A percentile compares a stretch with the other conserved stretches of the same genome.
Evolutionary conservation across 106 monocot species (phyloP).

Genomic region (Posidonia australis): DNA sequence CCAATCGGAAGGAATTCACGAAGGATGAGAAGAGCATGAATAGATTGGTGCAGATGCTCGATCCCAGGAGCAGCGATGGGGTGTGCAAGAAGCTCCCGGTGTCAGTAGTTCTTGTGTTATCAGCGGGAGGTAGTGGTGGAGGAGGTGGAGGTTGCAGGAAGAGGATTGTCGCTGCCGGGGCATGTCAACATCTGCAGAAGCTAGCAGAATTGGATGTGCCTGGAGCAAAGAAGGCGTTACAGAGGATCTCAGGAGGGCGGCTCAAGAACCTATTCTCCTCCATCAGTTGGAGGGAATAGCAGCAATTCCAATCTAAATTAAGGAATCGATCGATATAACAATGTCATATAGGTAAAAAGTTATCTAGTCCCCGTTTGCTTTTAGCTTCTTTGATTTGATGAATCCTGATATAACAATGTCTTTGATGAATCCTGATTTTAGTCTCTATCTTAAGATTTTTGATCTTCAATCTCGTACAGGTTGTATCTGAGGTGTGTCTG

Average conservation of each 20-base stretch:
- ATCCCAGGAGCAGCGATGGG: conserved; percentile 34
- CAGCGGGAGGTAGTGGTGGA: background rate
- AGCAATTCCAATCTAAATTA: background rate
- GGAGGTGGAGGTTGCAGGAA: conserved; percentile 41
- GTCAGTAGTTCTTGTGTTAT: conserved; percentile 30
- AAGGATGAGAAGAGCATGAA: conserved; percentile 67
- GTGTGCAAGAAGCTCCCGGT: conserved; percentile 42
- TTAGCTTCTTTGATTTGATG: too few species aligned
- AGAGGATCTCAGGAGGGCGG: conserved; percentile 46
- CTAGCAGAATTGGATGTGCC: conserved; percentile 52
- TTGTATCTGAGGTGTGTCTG: background rate
- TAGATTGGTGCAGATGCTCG: conserved; percentile 62
- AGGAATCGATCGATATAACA: background rate
- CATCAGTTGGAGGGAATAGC: conserved; percentile 37
- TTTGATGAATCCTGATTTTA: too few species aligned
- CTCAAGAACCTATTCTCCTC: conserved; percentile 60
- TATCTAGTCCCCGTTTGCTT: too few species aligned
- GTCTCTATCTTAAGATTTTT: too few species aligned
- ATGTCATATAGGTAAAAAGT: background rate
- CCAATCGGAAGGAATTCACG: conserved; percentile 44
- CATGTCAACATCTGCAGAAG: conserved; percentile 47
- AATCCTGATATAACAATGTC: too few species aligned
- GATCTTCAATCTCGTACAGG: background rate
- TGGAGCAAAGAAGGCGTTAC: conserved; percentile 71
- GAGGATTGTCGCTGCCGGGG: conserved; percentile 46